Evolutionary conservation across 768 basidiomycete species (phyloP).

Genomic region (Xerocomus potaroensis): DNA sequence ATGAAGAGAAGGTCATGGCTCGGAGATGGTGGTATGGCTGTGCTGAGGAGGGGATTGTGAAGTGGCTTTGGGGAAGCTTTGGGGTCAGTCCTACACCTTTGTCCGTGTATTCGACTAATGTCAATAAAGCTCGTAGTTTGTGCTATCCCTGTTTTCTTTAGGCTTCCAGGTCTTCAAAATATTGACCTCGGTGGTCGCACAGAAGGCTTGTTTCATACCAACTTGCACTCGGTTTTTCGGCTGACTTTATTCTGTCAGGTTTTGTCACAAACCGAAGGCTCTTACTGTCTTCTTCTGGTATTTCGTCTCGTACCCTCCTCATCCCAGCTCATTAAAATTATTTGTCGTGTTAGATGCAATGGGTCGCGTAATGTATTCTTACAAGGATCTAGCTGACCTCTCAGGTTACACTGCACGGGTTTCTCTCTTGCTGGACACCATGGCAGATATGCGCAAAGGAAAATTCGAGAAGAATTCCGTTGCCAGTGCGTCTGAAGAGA

Average conservation of each 20-base stretch:
- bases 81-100: slow-evolving; percentile 53
- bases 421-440: slow-evolving; percentile 81
- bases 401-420: slow-evolving; percentile 96
- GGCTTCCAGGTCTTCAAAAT: slow-evolving; percentile 62
- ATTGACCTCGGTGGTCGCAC: slow-evolving; percentile 83
- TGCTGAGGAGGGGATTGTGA: slow-evolving; percentile 92
- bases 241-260: slow-evolving; percentile 43
- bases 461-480: slow-evolving; percentile 88
- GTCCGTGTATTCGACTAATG: slow-evolving; percentile 5
- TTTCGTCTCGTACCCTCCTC: slow-evolving; percentile 13
- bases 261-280: slow-evolving; percentile 96
- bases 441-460: slow-evolving; percentile 79
- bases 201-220: slow-evolving; percentile 53
- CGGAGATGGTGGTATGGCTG: slow-evolving; percentile 89
- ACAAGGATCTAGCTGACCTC: slow-evolving; percentile 93
- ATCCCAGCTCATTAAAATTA: background rate
- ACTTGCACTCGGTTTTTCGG: background rate
- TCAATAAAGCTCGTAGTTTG: slow-evolving; percentile 68
- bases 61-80: slow-evolving; percentile 95
- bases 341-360: slow-evolving; percentile 65
- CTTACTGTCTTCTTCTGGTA: slow-evolving; percentile 80
- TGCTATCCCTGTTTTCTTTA: slow-evolving; percentile 91
- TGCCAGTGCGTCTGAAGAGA: slow-evolving; percentile 66
- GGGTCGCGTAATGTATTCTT: slow-evolving; percentile 94
- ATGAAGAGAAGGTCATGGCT: slow-evolving; percentile 75